Conservation (phyloP, 352 stramenopile genomes). For the Pythium sp. region DNA sequence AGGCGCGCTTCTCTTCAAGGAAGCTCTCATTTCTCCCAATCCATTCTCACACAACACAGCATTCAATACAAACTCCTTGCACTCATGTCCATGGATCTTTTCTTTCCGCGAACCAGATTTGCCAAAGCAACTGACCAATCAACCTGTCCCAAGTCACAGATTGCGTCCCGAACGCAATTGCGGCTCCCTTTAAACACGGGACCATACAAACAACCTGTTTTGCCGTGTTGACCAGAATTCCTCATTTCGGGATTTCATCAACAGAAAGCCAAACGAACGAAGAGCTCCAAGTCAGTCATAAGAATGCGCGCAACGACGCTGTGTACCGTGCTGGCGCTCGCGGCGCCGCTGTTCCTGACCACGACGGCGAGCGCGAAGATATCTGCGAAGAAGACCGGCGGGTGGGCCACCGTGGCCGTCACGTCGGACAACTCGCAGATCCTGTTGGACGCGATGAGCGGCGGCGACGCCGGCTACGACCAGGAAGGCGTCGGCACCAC, state of each 20-base stretch:
- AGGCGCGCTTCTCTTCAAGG: not conserved
- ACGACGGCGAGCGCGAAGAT: not conserved
- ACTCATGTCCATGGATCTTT: not conserved
- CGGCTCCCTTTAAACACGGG: not conserved
- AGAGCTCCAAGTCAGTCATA: not conserved
- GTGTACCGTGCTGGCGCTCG: not conserved
- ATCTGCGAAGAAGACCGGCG: not conserved
- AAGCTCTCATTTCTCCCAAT: not conserved
- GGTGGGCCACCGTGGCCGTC: conserved; percentile 2
- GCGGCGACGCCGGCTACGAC: conserved; percentile 20
- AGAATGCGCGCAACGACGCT: conserved; percentile 7
- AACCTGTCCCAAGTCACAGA: not conserved
- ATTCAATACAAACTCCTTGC: not conserved
- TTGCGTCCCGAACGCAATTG: not conserved
- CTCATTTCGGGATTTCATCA: not conserved
- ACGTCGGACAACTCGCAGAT: conserved; percentile 4
- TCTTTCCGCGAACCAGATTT: not conserved
- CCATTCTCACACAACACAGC: not conserved
- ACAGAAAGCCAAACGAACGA: not conserved
- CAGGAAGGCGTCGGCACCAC: conserved; percentile 22
- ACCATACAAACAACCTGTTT: not conserved
- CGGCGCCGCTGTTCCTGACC: not conserved
- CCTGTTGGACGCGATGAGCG: conserved; percentile 11
- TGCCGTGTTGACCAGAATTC: not conserved
- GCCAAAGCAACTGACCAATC: not conserved